Percentiles rank a stretch among this genome's conserved stretches.
phyloP scores from a whole-genome alignment of 1,139 yeast genomes.

The Taphrina confusa region DNA sequence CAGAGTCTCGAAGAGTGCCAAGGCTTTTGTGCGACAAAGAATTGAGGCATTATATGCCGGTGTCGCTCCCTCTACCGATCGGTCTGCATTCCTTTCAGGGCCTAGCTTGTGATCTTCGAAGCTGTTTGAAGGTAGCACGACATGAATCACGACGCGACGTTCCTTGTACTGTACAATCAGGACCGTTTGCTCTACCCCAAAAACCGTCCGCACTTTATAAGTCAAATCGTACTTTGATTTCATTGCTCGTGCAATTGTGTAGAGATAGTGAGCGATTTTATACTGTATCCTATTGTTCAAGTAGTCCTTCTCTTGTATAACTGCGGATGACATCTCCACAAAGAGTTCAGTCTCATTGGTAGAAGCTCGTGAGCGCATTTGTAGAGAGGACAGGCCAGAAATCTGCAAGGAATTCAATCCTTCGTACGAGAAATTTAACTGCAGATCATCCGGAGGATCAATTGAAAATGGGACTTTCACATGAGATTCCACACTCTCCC shows the following conservation, averaged over 20 bases:
- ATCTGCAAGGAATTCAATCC: neutral
- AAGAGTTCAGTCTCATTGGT: neutral
- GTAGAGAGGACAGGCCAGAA: neutral
- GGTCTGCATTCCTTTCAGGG: conserved; percentile 45
- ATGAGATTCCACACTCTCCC: neutral
- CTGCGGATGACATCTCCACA: conserved; percentile 33
- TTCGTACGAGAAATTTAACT: conserved; percentile 7
- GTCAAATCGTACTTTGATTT: conserved; percentile 49
- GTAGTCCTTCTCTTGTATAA: conserved; percentile 85
- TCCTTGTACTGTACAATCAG: conserved; percentile 7
- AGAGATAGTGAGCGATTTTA: conserved; percentile 83
- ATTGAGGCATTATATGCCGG: conserved; percentile 38
- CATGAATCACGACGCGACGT: conserved; percentile 47
- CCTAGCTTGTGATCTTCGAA: conserved; percentile 46
- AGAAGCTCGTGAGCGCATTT: neutral
- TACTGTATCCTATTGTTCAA: conserved; percentile 85
- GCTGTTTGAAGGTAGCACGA: conserved; percentile 59
- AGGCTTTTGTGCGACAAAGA: neutral
- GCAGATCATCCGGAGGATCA: conserved; percentile 14
- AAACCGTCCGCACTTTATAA: neutral
- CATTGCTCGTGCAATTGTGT: conserved; percentile 64
- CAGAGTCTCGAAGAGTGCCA: neutral
- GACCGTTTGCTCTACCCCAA: neutral
- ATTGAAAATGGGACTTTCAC: neutral
- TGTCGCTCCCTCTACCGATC: conserved; percentile 36